Evolutionary conservation across 306 rosid genomes (phyloP), one percentile per base, ranked within the genome.

Genomic region (Chamaecrista fasciculata): DNA sequence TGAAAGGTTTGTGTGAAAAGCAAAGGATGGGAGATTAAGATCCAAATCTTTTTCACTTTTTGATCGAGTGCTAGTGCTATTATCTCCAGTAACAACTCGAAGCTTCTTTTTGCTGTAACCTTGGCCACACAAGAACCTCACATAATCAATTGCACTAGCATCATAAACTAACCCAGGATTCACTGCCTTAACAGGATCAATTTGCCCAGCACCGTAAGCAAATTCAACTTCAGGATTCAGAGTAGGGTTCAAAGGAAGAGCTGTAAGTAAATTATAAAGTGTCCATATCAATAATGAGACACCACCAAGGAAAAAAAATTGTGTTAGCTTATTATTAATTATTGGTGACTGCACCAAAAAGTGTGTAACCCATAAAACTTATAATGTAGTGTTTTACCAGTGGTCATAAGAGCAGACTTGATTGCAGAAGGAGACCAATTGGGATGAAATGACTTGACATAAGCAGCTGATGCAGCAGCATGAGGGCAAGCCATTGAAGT

Each of bases 401-500:
- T 79, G 16, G 83, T 79, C 79, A 73, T 79, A 33, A 73, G 66
- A 9, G 83, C 76, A 18, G 79, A 79, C 18, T 57, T 69, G 24
- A 73, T 73, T 9, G 76, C 76, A 0, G 83, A 72, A 62, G 83
- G 83, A 61, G 83, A 68, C 83, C 83, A 79, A 14, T 46, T 33
- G 39, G 79, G 83, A 24, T 79, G 72, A 20, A 62, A 68, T 42
- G 83, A 73, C 49, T 79, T 79, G 11, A 79, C 10, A 11, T 79
- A 73, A 3, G 83, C 68, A 10, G 76, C 83, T 11, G 59, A 60
- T 5, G 50, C 83, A 11, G 79, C 8, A 42, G 40, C 79, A 62
- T 73, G 83, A 11, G 79, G 83, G 61, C 83, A 73, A 33, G 80
- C 4, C 86, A 82, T 79, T 10, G 86, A 82, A 26, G 84, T 82